phyloP scores from a whole-genome alignment of 176 grass and related monocot species.

The Ananas comosus region DNA sequence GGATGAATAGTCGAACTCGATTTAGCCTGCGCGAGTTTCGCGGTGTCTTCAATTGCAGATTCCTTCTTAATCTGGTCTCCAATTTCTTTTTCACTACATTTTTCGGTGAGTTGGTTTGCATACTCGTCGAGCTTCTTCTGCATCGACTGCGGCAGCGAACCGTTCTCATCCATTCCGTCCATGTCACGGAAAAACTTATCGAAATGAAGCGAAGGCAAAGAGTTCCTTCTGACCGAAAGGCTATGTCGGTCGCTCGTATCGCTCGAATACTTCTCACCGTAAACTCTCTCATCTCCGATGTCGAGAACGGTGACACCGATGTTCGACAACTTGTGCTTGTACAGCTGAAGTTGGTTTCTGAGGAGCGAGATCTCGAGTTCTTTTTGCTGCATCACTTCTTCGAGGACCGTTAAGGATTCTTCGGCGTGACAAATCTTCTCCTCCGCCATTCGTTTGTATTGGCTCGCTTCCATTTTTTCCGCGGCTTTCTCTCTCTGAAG shows the following conservation, averaged over 20 bases:
- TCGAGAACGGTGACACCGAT: conserved; percentile 40
- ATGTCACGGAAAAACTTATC: conserved; percentile 30
- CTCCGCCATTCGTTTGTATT: conserved; percentile 83
- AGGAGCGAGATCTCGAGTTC: conserved; percentile 73
- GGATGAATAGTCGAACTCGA: conserved; percentile 10
- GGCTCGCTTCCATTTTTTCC: conserved; percentile 87
- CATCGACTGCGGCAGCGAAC: too few species aligned
- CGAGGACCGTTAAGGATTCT: conserved; percentile 35
- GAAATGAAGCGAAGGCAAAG: conserved; percentile 43
- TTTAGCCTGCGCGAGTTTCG: conserved; percentile 12
- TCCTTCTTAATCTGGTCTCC: background rate
- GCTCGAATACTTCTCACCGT: conserved; percentile 17
- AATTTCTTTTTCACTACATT: conserved; percentile 20
- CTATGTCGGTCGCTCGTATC: conserved; percentile 23
- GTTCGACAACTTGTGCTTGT: conserved; percentile 41
- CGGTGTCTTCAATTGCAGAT: conserved; percentile 8
- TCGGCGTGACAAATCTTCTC: conserved; percentile 71
- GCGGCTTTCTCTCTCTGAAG: conserved; percentile 83
- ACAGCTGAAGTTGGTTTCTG: conserved; percentile 48
- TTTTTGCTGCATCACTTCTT: conserved; percentile 70
- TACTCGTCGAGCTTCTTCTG: conserved; percentile 14
- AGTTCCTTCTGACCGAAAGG: conserved; percentile 40
- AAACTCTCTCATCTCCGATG: conserved; percentile 30
- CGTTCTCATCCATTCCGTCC: conserved; percentile 7
- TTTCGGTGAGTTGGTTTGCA: conserved; percentile 15